Conservation (phyloP, 768 basidiomycete genomes). For the Xerocomellus amylosporus region DNA sequence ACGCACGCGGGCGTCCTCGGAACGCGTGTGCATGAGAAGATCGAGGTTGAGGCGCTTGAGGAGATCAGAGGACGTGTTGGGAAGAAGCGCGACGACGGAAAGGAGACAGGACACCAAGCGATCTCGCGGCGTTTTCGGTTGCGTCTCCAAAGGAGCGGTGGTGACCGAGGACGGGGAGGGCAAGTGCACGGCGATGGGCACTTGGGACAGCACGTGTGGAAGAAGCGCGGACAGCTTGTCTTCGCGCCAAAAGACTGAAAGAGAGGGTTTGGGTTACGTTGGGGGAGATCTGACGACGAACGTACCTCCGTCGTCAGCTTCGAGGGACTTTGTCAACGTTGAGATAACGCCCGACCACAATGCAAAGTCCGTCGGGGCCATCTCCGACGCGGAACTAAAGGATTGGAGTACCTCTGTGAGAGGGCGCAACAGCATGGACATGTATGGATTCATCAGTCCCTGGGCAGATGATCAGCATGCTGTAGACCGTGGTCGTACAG, state of each 20-base stretch:
- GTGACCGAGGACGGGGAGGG: not conserved
- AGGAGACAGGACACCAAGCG: slow-evolving; percentile 18
- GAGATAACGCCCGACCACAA: slow-evolving; percentile 66
- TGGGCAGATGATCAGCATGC: slow-evolving; percentile 25
- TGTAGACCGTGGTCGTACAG: not conserved
- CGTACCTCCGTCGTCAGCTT: slow-evolving; percentile 79
- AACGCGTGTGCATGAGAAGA: slow-evolving; percentile 85
- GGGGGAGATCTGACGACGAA: not conserved
- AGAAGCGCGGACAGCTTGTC: slow-evolving; percentile 68
- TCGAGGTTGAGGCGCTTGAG: slow-evolving; percentile 82
- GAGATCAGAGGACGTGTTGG: slow-evolving; percentile 31
- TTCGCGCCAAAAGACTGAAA: slow-evolving; percentile 84
- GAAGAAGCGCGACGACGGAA: slow-evolving; percentile 16
- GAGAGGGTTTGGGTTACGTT: not conserved
- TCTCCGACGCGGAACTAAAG: slow-evolving; percentile 35
- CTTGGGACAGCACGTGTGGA: slow-evolving; percentile 60
- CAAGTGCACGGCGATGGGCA: slow-evolving; percentile 47
- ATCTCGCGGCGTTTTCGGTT: slow-evolving; percentile 4
- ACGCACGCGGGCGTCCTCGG: slow-evolving; percentile 70
- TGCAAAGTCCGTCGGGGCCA: slow-evolving; percentile 31
- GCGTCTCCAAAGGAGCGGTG: not conserved
- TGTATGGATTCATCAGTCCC: slow-evolving; percentile 90
- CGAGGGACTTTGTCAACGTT: slow-evolving; percentile 66
- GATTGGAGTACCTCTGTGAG: slow-evolving; percentile 60
- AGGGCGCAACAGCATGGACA: slow-evolving; percentile 69